Evolutionary conservation across 208 protist species (phyloP), one percentile per base, ranked within the genome.

Genomic region (Trypanosoma conorhini): DNA sequence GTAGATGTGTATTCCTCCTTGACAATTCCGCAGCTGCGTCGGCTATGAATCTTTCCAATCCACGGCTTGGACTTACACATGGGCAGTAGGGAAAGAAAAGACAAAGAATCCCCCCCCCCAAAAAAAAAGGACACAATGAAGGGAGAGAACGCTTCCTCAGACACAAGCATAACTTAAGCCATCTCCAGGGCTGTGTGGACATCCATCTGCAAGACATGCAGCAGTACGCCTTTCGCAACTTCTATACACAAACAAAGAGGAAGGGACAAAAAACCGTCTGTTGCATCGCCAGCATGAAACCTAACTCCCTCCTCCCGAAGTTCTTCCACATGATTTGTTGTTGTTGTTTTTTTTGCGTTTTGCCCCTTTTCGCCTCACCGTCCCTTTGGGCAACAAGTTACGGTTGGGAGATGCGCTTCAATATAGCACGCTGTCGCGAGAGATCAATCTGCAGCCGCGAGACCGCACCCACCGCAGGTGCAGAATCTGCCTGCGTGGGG

Each of bases 371-470:
- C 26, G 17, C 2, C 50, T 24, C 10, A 59, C 19, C 19, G 12
- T 46, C 35, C 30, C 1, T 30, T 42, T 38, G 13, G 21, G 10
- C 7, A 5, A 19, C 1, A 22, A 59, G 0, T 63, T 64, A 76
- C 50, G 48, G 44, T 8, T 74, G 30, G 15, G 70, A 59, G 33
- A 91, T 83, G 57, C 83, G 84, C 51, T 89, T 78, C 9, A 96
- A 72, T 15, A 96, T 57, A 30, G 91, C 91, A 38, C 91, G 88
- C 68, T 96, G 91, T 17, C 80, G 75, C 5, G 88, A 88, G 10
- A 96, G 73, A 64, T 94, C 87, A 74, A 93, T 89, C 62, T 93
- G 87, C 30, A 96, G 74, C 8, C 80, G 74, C 13, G 87, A 89
- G 0, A 81, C 78, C 13, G 78, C 77, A 26, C 65, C 63, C 52